Conservation (phyloP, 345 rosid species). For the Salix suchowensis region DNA sequence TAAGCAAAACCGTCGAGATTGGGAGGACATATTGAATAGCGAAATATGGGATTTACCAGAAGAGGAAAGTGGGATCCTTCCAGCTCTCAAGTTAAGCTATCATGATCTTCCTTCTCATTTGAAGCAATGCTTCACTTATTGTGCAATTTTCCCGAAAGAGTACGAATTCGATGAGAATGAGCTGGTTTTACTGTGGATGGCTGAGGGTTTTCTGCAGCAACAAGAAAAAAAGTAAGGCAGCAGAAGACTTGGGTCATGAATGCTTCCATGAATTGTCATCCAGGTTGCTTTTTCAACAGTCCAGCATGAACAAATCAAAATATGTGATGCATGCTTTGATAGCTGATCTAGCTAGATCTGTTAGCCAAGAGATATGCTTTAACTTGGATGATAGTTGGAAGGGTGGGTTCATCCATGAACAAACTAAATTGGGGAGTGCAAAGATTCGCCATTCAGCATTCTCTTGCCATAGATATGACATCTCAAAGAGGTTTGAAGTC, state of each 20-base stretch:
- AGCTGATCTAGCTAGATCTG: no score
- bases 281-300: background rate
- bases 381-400: no score
- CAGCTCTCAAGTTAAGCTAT: conserved; percentile 21
- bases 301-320: background rate
- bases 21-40: conserved; percentile 13
- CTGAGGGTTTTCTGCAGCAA: background rate
- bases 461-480: no score
- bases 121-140: conserved; percentile 21
- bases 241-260: background rate
- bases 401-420: no score
- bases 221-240: background rate
- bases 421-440: no score
- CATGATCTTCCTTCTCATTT: conserved; percentile 16
- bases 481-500: no score
- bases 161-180: conserved; percentile 5
- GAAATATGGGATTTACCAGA: conserved; percentile 25
- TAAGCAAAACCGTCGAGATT: background rate
- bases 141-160: conserved; percentile 20
- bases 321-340: no score
- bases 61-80: conserved; percentile 6
- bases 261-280: background rate
- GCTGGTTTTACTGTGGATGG: background rate
- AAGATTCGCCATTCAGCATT: no score
- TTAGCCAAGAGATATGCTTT: no score